These are phyloP conservation scores for Lipomyces spencermartinsiae DNA, from an alignment of 805 yeast species.

Conservation along the genomic window DNA sequence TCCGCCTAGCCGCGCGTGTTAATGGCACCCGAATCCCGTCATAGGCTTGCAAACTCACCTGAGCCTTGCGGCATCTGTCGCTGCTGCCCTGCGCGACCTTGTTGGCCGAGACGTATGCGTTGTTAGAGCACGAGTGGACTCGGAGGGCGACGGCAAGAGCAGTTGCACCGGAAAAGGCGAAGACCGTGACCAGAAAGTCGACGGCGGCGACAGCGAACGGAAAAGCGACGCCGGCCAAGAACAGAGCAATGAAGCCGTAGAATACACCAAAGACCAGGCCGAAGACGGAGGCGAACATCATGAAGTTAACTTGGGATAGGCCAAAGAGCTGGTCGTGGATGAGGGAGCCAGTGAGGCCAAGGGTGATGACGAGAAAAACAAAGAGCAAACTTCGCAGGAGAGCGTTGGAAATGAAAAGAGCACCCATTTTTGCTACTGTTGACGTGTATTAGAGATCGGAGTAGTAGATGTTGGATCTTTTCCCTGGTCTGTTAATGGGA, in stretches of 20 bases:
- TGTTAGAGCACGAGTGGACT: constrained; percentile 82
- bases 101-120: constrained; percentile 67
- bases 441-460: background rate
- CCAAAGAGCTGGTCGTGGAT: constrained; percentile 66
- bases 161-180: constrained; percentile 93
- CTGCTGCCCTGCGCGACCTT: constrained; percentile 72
- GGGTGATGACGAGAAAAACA: constrained; percentile 72
- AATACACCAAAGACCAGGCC: constrained; percentile 80
- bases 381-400: constrained; percentile 77
- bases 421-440: constrained; percentile 28
- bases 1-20: constrained; percentile 54
- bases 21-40: constrained; percentile 59
- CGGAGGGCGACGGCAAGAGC: constrained; percentile 91
- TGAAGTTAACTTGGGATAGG: constrained; percentile 85
- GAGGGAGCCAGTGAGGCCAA: constrained; percentile 90
- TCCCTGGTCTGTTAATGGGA: too few species aligned
- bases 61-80: constrained; percentile 94
- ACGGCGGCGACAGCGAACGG: constrained; percentile 75
- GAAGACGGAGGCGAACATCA: constrained; percentile 85
- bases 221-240: constrained; percentile 82
- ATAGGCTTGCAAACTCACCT: constrained; percentile 59
- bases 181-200: constrained; percentile 88
- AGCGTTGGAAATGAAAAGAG: constrained; percentile 32
- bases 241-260: constrained; percentile 79
- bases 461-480: too few species aligned